These are phyloP conservation scores for Saccharomycopsis sp. DNA, from an alignment of 805 yeast genomes.

Conservation along the genomic window DNA sequence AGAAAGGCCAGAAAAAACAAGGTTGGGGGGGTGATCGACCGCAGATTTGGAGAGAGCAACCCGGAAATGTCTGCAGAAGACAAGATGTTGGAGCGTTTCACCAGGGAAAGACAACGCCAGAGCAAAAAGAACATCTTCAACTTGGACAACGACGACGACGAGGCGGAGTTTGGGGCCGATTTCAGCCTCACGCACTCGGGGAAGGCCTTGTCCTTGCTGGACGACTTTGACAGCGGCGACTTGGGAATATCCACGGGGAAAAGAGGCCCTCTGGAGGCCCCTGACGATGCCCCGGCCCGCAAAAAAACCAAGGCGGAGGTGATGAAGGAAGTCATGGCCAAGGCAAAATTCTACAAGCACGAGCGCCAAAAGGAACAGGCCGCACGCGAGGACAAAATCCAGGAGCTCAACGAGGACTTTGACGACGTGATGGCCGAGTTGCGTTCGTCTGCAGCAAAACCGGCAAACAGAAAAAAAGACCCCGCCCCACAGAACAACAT, in stretches of 20 bases:
- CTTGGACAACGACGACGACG: constrained; percentile 62
- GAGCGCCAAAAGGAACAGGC: constrained; percentile 66
- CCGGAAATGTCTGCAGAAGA: constrained; percentile 72
- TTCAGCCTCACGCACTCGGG: constrained; percentile 72
- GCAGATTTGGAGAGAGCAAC: constrained; percentile 88
- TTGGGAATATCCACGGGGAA: constrained; percentile 25
- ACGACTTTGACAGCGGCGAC: constrained; percentile 46
- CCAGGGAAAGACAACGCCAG: constrained; percentile 71
- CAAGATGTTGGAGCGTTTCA: constrained; percentile 90
- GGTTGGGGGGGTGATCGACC: constrained; percentile 73
- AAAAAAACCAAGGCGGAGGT: constrained; percentile 79
- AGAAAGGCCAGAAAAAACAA: constrained; percentile 58
- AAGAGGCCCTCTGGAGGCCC: constrained; percentile 33
- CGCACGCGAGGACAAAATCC: constrained; percentile 51
- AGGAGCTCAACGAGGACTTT: constrained; percentile 66
- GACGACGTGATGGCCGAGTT: constrained; percentile 61
- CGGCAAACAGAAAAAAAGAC: constrained; percentile 16
- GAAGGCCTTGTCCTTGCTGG: constrained; percentile 53
- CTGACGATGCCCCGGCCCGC: constrained; percentile 37
- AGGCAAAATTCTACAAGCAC: constrained; percentile 69
- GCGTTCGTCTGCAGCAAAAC: constrained; percentile 24
- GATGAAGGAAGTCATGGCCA: constrained; percentile 79
- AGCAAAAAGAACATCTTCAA: constrained; percentile 56
- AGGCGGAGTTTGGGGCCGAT: constrained; percentile 34
- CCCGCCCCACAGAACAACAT: constrained; percentile 33